phyloP scores from a whole-genome alignment of 2,329 filamentous ascomycete species.

The Trichophyton simii region DNA sequence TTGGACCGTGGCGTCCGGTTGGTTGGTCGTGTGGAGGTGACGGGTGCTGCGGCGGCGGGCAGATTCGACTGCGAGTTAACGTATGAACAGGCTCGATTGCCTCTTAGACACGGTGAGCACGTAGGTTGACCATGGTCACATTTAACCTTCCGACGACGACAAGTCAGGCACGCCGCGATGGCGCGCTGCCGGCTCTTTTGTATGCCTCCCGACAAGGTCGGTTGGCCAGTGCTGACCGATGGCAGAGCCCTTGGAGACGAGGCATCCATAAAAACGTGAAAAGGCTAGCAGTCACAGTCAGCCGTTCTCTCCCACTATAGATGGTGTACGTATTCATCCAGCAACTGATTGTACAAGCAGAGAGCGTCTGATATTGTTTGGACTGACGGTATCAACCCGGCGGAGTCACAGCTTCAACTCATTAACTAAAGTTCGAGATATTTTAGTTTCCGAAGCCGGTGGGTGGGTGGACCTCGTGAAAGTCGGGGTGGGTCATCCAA shows the following conservation, averaged over 20 bases:
- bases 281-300: not conserved
- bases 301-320: not conserved
- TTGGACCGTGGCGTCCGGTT: not conserved
- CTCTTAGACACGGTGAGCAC: not conserved
- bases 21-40: not conserved
- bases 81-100: not conserved
- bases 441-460: too few relatives aligned
- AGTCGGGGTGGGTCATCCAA: too few relatives aligned
- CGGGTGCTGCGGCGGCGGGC: not conserved
- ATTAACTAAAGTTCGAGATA: too few relatives aligned
- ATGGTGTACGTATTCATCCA: not conserved
- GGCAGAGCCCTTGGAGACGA: not conserved
- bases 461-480: too few relatives aligned
- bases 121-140: conserved; percentile 1
- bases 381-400: too few relatives aligned
- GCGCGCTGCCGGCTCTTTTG: not conserved
- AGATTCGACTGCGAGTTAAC: not conserved
- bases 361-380: too few relatives aligned
- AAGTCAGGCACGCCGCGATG: not conserved
- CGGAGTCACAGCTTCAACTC: too few relatives aligned
- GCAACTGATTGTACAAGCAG: not conserved
- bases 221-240: not conserved
- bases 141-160: not conserved
- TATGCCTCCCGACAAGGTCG: not conserved
- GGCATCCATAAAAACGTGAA: not conserved